A percentile compares a stretch with the other conserved stretches of the same genome.
Evolutionary conservation across 768 basidiomycete species (phyloP).

Genomic region (Panaeolus cyanescens): DNA sequence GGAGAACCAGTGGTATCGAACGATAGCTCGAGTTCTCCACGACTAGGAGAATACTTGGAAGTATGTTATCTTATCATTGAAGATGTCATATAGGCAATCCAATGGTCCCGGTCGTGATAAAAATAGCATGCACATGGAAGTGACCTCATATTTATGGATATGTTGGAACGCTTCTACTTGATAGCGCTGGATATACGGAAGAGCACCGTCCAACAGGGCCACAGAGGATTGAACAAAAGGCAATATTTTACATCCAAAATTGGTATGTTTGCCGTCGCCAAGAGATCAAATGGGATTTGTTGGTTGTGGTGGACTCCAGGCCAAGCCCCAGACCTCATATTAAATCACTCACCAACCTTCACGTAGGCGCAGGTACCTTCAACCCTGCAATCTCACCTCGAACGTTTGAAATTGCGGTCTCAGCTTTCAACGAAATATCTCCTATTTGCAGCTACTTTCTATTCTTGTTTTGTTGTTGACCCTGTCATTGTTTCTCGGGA

Average conservation of each 20-base stretch:
- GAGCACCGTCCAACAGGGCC: neutral
- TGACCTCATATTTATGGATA: neutral
- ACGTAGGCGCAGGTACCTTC: neutral
- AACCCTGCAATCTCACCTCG: neutral
- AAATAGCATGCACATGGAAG: neutral
- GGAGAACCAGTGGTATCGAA: no score
- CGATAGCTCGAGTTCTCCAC: no score
- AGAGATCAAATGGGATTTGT: neutral
- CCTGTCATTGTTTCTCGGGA: neutral
- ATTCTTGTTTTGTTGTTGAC: neutral
- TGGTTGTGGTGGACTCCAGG: neutral
- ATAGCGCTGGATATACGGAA: neutral
- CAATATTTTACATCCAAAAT: neutral
- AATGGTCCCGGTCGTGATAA: neutral
- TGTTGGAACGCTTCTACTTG: no score
- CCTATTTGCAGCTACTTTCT: neutral
- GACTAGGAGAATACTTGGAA: no score
- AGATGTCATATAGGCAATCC: no score
- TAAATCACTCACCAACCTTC: neutral
- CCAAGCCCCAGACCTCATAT: neutral
- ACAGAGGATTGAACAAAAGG: neutral
- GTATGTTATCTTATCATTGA: no score
- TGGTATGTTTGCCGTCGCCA: conserved; percentile 1
- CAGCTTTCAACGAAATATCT: neutral
- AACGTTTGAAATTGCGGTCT: neutral